A percentile compares a stretch with the other conserved stretches of the same genome.
Conservation (phyloP, 169 alveolate genomes). For the Toxoplasma gondii region DNA sequence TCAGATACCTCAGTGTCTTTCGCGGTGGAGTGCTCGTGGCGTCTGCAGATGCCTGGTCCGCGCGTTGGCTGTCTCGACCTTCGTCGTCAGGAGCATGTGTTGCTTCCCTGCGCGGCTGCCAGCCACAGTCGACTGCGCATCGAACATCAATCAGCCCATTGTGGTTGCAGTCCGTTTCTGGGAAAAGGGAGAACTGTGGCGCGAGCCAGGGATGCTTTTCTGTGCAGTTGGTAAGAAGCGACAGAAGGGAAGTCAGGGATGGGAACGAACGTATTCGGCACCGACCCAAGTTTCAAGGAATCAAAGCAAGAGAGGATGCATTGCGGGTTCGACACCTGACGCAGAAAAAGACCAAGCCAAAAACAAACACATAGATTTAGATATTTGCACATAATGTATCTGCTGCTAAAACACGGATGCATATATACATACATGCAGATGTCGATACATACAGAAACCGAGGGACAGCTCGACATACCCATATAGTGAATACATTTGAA, state of each 20-base stretch:
- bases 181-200: constrained; percentile 16
- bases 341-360: not conserved
- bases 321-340: not conserved
- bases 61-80: not conserved
- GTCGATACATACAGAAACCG: not conserved
- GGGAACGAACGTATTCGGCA: no score
- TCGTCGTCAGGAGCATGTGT: not conserved
- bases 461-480: not conserved
- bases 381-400: not conserved
- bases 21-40: not conserved
- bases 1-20: not conserved
- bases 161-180: constrained; percentile 7
- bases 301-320: not conserved
- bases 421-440: not conserved
- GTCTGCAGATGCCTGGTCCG: not conserved
- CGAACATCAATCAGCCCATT: not conserved
- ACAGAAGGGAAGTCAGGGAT: no score
- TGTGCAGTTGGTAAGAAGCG: not conserved
- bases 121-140: constrained; percentile 7
- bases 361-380: not conserved
- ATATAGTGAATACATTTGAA: not conserved
- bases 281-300: not conserved
- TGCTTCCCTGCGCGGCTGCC: not conserved
- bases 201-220: not conserved
- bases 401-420: not conserved